phyloP scores from a whole-genome alignment of 768 basidiomycete genomes.

The Amanita muscaria region DNA sequence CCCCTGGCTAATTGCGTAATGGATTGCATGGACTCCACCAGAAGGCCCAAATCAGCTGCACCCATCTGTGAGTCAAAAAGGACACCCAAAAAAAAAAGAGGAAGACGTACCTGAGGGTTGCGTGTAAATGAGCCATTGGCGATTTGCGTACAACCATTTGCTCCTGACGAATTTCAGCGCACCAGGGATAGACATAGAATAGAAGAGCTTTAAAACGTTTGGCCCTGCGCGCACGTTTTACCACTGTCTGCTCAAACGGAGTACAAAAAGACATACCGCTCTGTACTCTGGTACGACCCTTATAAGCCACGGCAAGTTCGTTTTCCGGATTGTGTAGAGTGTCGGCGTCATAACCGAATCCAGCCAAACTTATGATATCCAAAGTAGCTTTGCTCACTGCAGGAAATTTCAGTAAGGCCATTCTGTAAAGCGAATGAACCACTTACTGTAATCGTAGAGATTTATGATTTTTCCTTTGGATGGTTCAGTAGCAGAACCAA shows the following conservation, averaged over 20 bases:
- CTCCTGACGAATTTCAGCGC: conserved; percentile 21
- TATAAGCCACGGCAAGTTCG: conserved; percentile 39
- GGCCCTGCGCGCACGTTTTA: conserved; percentile 12
- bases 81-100: too few relatives aligned
- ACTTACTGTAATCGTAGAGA: conserved; percentile 41
- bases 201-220: conserved; percentile 29
- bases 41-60: conserved; percentile 14
- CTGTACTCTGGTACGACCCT: conserved; percentile 32
- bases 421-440: neutral
- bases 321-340: conserved; percentile 37
- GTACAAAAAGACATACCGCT: too few relatives aligned
- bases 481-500: neutral
- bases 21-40: conserved; percentile 32
- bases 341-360: conserved; percentile 39
- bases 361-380: conserved; percentile 44
- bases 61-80: too few relatives aligned
- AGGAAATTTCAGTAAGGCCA: neutral
- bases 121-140: conserved; percentile 21
- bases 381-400: conserved; percentile 44
- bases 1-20: conserved; percentile 31
- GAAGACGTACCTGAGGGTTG: conserved; percentile 15
- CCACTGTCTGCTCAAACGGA: conserved; percentile 33
- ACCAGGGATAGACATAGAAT: conserved; percentile 29
- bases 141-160: conserved; percentile 29
- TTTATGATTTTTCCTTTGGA: conserved; percentile 21